Evolutionary conservation across 768 basidiomycete genomes (phyloP).

Genomic region (Psilocybe cubensis): DNA sequence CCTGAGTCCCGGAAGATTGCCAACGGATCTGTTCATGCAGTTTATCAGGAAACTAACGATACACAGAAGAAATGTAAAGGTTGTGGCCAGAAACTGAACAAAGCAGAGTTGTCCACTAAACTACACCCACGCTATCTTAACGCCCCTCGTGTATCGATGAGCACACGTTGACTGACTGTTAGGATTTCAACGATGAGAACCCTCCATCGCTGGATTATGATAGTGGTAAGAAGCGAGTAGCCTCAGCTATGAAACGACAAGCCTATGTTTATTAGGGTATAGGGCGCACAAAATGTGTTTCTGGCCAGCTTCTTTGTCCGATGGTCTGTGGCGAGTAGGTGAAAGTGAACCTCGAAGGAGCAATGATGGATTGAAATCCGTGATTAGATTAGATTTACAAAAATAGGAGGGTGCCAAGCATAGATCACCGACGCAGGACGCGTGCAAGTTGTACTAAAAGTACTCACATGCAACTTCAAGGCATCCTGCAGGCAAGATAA

Average conservation of each 20-base stretch:
- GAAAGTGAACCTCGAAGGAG: neutral
- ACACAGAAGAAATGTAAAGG: neutral
- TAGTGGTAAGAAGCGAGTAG: neutral
- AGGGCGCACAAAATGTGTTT: neutral
- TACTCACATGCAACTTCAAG: neutral
- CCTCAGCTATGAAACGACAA: neutral
- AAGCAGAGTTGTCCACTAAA: neutral
- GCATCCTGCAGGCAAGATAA: constrained; percentile 1
- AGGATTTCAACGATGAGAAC: neutral
- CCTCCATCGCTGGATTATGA: neutral
- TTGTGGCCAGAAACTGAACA: neutral
- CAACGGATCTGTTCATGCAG: neutral
- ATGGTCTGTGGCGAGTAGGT: neutral
- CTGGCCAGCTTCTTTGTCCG: neutral
- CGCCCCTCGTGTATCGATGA: neutral
- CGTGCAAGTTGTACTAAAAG: neutral
- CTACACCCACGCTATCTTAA: neutral
- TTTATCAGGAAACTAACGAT: neutral
- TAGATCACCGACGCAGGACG: constrained; percentile 1
- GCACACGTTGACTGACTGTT: neutral
- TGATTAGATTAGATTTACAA: constrained; percentile 6
- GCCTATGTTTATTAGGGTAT: constrained; percentile 1
- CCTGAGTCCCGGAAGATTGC: neutral
- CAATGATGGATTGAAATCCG: neutral
- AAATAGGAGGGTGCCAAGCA: neutral